Conservation (phyloP, 768 basidiomycete genomes). For the Mycena indigotica region DNA sequence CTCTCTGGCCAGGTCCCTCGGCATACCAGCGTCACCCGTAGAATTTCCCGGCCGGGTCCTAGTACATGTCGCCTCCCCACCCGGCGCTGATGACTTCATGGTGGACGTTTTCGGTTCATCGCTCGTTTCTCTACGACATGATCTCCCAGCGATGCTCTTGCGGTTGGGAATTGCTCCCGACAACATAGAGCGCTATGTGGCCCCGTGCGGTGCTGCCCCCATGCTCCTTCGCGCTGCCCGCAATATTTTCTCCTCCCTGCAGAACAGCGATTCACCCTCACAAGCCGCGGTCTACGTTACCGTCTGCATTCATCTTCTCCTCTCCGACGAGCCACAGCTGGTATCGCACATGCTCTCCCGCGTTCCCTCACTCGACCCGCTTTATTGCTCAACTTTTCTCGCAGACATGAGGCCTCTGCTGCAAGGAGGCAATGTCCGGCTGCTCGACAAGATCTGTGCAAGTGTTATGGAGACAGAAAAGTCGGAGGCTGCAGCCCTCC, state of each 20-base stretch:
- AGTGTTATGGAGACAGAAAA: conserved; percentile 34
- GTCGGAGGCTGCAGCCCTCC: conserved; percentile 27
- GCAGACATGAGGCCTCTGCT: conserved; percentile 40
- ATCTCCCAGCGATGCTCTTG: conserved; percentile 35
- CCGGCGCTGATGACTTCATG: conserved; percentile 41
- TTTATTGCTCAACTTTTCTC: conserved; percentile 46
- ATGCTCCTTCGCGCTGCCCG: conserved; percentile 44
- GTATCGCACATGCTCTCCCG: conserved; percentile 35
- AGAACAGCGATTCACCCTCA: conserved; percentile 16
- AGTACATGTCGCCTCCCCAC: conserved; percentile 45
- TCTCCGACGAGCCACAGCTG: conserved; percentile 35
- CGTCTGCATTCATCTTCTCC: conserved; percentile 39
- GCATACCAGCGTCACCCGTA: conserved; percentile 53
- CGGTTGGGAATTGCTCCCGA: conserved; percentile 28
- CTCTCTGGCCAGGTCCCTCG: conserved; percentile 52
- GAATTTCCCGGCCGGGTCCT: conserved; percentile 61
- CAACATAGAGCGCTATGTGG: conserved; percentile 25
- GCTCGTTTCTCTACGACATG: conserved; percentile 37
- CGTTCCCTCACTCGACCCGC: conserved; percentile 35
- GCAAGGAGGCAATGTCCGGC: conserved; percentile 19
- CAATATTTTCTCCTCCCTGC: conserved; percentile 39
- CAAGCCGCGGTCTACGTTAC: conserved; percentile 39
- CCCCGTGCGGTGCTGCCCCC: conserved; percentile 32
- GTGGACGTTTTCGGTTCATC: conserved; percentile 53
- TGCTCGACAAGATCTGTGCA: conserved; percentile 35